These are phyloP conservation scores for Eutypa lata DNA, from an alignment of 2,329 filamentous ascomycete genomes.

Conservation along the genomic window DNA sequence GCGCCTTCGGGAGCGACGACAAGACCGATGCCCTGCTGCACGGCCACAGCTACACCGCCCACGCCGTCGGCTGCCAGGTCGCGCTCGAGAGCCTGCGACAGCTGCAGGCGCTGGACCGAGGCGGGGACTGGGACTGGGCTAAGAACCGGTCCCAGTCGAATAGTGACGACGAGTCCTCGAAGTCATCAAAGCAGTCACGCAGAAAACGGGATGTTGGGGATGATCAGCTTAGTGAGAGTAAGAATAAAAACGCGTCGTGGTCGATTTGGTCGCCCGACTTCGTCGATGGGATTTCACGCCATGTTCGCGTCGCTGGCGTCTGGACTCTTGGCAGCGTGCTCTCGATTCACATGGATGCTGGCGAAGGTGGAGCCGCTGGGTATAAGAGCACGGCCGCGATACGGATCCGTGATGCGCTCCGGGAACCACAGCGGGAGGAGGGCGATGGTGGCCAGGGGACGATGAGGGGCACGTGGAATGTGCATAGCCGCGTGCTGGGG, in stretches of 20 bases:
- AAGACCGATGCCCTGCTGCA: constrained; percentile 80
- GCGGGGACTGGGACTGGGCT: constrained; percentile 55
- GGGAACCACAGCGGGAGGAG: constrained; percentile 20
- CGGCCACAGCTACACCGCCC: constrained; percentile 84
- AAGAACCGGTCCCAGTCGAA: constrained; percentile 31
- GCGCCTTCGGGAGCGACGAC: constrained; percentile 65
- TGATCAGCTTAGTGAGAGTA: too few relatives aligned
- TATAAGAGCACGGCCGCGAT: constrained; percentile 47
- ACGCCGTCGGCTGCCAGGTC: constrained; percentile 77
- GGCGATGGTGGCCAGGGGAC: not conserved
- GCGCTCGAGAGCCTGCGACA: constrained; percentile 63
- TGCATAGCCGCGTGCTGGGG: constrained; percentile 53
- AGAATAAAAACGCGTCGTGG: constrained; percentile 53
- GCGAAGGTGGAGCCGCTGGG: constrained; percentile 32
- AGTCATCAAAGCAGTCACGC: not conserved
- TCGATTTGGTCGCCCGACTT: constrained; percentile 68
- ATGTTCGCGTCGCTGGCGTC: constrained; percentile 57
- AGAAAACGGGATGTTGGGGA: too few relatives aligned
- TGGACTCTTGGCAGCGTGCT: constrained; percentile 75
- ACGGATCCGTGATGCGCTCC: constrained; percentile 38
- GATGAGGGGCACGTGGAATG: constrained; percentile 36
- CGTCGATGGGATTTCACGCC: constrained; percentile 54
- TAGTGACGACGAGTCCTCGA: constrained; percentile 37
- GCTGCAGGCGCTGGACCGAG: constrained; percentile 56
- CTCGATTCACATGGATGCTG: constrained; percentile 54